phyloP scores from a whole-genome alignment of 75 land plant genomes.

The Pseudotsuga menziesii region DNA sequence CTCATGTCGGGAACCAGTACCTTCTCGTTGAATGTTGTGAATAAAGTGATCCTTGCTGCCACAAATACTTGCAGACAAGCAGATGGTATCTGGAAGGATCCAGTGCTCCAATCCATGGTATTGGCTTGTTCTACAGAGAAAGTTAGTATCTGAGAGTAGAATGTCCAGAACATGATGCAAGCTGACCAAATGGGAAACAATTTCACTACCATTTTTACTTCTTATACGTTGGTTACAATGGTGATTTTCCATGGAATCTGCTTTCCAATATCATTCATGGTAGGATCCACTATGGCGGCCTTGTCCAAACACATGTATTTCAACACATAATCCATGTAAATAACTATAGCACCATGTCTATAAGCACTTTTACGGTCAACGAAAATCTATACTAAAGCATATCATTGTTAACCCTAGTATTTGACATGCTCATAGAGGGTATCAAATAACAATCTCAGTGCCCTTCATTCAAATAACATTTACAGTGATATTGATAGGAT shows the following conservation, averaged over 20 bases:
- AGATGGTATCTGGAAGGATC: constrained; percentile 43
- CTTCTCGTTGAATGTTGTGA: constrained; percentile 66
- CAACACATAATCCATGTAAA: too few relatives aligned
- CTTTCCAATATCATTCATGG: constrained; percentile 9
- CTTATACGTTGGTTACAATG: constrained; percentile 72
- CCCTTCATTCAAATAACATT: too few relatives aligned
- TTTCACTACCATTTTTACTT: constrained; percentile 61
- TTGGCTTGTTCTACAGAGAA: constrained; percentile 86
- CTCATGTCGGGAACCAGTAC: constrained; percentile 58
- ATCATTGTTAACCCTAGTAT: too few relatives aligned
- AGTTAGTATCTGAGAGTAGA: constrained; percentile 84
- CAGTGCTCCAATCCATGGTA: constrained; percentile 53
- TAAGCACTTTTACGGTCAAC: too few relatives aligned
- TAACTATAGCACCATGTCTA: too few relatives aligned
- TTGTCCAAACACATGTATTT: constrained; percentile 73
- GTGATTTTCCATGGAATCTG: constrained; percentile 27
- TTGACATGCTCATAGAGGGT: too few relatives aligned
- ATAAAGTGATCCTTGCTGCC: constrained; percentile 55
- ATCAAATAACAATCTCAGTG: too few relatives aligned
- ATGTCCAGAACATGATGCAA: constrained; percentile 74
- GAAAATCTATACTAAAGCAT: too few relatives aligned
- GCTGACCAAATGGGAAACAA: constrained; percentile 70
- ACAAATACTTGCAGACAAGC: constrained; percentile 73
- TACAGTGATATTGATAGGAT: too few relatives aligned
- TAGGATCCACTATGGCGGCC: constrained; percentile 43